These are phyloP conservation scores for Allomyces macrogynus DNA, from an alignment of 192 early-diverging fungal genomes.

Conservation along the genomic window DNA sequence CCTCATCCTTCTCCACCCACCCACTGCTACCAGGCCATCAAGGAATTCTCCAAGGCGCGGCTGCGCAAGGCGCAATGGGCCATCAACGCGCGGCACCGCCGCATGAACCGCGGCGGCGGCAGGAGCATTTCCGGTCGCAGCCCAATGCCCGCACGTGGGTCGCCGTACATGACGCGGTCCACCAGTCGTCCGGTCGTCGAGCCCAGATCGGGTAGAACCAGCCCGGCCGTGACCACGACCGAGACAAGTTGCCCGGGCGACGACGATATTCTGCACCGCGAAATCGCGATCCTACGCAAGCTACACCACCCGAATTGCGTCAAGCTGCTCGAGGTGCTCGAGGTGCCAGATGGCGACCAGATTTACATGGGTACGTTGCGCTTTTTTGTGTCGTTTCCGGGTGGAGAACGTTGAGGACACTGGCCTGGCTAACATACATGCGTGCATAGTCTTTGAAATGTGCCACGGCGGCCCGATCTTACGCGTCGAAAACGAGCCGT, in stretches of 20 bases:
- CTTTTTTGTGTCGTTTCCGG: no score
- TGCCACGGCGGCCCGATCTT: background rate
- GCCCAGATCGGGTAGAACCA: no score
- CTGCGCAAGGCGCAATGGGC: constrained; percentile 50
- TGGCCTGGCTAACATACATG: no score
- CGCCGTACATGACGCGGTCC: constrained; percentile 25
- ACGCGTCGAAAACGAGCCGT: no score
- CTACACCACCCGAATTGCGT: constrained; percentile 75
- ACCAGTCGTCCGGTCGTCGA: constrained; percentile 8
- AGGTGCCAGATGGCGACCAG: background rate
- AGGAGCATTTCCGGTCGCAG: no score
- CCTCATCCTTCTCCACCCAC: no score
- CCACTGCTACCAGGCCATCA: constrained; percentile 44
- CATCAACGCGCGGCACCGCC: constrained; percentile 8
- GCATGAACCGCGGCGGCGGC: constrained; percentile 14
- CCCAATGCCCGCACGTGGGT: constrained; percentile 12
- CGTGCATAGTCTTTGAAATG: background rate
- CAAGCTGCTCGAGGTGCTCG: constrained; percentile 10
- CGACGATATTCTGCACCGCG: constrained; percentile 56
- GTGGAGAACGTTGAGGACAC: no score
- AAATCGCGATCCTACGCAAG: constrained; percentile 89
- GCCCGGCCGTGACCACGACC: no score
- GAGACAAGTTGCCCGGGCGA: background rate
- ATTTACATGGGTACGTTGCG: background rate
- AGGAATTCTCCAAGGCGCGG: constrained; percentile 78